Percentiles rank a stretch among this genome's conserved stretches.
Conservation (phyloP, 768 basidiomycete species). For the Boletus rubescentipes region DNA sequence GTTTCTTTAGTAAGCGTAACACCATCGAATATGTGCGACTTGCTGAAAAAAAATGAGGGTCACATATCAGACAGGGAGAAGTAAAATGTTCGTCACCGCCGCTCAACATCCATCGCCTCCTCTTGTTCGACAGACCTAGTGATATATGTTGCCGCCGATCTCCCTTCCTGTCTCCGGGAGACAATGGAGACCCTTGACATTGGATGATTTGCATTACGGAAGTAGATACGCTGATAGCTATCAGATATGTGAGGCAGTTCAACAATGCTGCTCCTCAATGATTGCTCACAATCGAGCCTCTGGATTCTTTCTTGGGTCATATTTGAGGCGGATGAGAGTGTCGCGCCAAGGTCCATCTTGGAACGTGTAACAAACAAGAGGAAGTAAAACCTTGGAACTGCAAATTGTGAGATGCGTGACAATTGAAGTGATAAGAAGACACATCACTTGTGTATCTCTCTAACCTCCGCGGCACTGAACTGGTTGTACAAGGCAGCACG, state of each 20-base stretch:
- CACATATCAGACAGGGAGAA: background rate
- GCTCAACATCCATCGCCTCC: slow-evolving; percentile 31
- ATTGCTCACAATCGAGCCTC: slow-evolving; percentile 71
- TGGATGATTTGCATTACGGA: slow-evolving; percentile 84
- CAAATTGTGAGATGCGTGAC: slow-evolving; percentile 4
- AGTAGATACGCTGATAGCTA: slow-evolving; percentile 91
- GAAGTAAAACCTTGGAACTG: slow-evolving; percentile 81
- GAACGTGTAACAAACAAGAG: slow-evolving; percentile 84
- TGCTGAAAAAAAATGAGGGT: slow-evolving; percentile 34
- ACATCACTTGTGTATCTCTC: slow-evolving; percentile 74
- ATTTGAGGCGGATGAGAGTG: slow-evolving; percentile 80
- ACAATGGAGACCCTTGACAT: slow-evolving; percentile 76
- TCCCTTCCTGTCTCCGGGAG: slow-evolving; percentile 56
- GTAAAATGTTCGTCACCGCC: slow-evolving; percentile 24
- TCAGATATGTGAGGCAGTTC: slow-evolving; percentile 4
- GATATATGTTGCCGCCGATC: slow-evolving; percentile 24
- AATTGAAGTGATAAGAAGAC: background rate
- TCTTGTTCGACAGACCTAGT: slow-evolving; percentile 34
- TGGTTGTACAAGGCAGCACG: slow-evolving; percentile 85
- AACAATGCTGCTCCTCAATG: background rate
- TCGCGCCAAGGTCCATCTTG: slow-evolving; percentile 95
- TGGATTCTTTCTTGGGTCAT: slow-evolving; percentile 81
- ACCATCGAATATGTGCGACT: slow-evolving; percentile 90
- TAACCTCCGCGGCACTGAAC: slow-evolving; percentile 62
- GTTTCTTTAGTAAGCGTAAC: slow-evolving; percentile 75